phyloP scores from a whole-genome alignment of 2,329 filamentous ascomycete species.

The Bipolaris victoriae region DNA sequence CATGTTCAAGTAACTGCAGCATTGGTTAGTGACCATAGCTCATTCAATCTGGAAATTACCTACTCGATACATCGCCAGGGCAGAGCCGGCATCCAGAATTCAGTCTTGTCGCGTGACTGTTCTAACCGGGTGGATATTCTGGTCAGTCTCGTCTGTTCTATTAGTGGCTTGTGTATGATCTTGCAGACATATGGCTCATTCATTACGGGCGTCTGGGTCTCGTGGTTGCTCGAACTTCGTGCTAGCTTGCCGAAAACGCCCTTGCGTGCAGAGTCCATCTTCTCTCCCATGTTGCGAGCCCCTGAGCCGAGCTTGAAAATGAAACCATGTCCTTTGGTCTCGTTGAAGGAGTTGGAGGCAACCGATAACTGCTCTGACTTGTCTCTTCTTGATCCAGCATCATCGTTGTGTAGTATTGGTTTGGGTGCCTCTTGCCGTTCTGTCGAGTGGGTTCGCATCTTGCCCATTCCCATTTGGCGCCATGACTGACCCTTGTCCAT shows the following conservation, averaged over 20 bases:
- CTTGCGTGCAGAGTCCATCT: conserved; percentile 74
- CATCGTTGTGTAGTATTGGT: conserved; percentile 41
- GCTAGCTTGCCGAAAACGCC: conserved; percentile 80
- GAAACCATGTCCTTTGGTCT: conserved; percentile 67
- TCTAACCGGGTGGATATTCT: conserved; percentile 89
- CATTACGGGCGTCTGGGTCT: conserved; percentile 65
- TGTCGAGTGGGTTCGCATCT: conserved; percentile 71
- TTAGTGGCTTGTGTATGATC: conserved; percentile 82
- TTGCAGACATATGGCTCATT: conserved; percentile 85
- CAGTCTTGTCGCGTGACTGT: conserved; percentile 90
- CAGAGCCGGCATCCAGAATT: conserved; percentile 98
- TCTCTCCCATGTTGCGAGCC: conserved; percentile 75
- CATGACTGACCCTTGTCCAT: conserved; percentile 71
- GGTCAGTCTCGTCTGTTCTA: conserved; percentile 88
- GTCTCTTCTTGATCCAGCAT: conserved; percentile 35
- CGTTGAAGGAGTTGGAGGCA: conserved; percentile 61
- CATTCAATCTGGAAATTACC: conserved; percentile 35
- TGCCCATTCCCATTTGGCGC: conserved; percentile 66
- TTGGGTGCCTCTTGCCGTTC: conserved; percentile 62
- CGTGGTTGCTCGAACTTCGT: conserved; percentile 73
- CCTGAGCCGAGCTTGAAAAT: conserved; percentile 76
- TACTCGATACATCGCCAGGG: conserved; percentile 93
- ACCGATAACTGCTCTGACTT: conserved; percentile 43
- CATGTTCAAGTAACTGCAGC: conserved; percentile 79
- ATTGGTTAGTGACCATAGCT: conserved; percentile 19